These are phyloP conservation scores for Eucalyptus leucophloia DNA, from an alignment of 345 rosid genomes.

Conservation along the genomic window DNA sequence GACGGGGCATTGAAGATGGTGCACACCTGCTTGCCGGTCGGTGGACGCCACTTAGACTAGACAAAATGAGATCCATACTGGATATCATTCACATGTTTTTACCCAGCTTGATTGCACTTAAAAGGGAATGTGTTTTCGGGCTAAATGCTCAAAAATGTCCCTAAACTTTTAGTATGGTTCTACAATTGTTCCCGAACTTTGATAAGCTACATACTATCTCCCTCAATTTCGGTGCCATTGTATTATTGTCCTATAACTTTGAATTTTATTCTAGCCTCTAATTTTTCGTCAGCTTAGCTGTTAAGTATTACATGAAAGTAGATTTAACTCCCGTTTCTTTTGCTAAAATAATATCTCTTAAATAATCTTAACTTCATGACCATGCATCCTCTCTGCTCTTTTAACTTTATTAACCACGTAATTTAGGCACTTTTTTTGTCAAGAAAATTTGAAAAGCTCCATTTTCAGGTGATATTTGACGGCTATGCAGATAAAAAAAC, in stretches of 20 bases:
- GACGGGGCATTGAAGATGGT: neutral
- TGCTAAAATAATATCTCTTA: neutral
- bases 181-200: neutral
- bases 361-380: neutral
- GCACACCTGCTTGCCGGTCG: neutral
- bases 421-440: neutral
- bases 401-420: neutral
- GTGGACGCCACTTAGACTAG: neutral
- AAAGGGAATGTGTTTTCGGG: no score
- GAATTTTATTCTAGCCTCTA: neutral
- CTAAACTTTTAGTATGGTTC: neutral
- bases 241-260: neutral
- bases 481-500: neutral
- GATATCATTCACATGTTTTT: neutral
- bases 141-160: neutral
- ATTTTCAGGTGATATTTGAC: neutral
- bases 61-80: neutral
- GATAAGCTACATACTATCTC: neutral
- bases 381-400: neutral
- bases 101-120: neutral
- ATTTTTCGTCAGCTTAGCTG: neutral
- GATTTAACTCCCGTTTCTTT: neutral
- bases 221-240: neutral
- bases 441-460: neutral
- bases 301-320: neutral